These are phyloP conservation scores for Clitopilus passeckerianus DNA, from an alignment of 768 basidiomycete species.

Conservation along the genomic window DNA sequence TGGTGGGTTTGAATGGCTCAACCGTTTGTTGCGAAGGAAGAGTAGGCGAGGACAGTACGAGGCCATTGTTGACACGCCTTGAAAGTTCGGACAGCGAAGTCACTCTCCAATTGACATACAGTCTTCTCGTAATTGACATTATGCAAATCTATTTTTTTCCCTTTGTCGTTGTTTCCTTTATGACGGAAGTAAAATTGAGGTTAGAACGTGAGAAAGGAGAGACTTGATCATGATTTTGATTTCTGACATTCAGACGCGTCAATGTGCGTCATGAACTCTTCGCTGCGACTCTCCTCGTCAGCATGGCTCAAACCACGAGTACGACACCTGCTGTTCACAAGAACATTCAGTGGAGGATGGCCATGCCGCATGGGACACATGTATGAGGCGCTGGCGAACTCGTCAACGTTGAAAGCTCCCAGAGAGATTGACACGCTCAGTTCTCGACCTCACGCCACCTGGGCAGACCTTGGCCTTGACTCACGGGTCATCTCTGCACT, in stretches of 20 bases:
- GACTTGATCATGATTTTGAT: not conserved
- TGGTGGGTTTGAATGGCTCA: slow-evolving; percentile 39
- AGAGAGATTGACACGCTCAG: not conserved
- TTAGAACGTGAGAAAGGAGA: not conserved
- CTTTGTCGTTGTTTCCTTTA: no score
- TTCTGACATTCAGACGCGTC: not conserved
- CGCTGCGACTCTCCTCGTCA: slow-evolving; percentile 8
- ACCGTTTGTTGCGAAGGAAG: slow-evolving; percentile 40
- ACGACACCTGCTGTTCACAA: not conserved
- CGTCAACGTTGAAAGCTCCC: not conserved
- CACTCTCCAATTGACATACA: no score
- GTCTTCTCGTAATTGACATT: no score
- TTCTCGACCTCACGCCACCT: slow-evolving; percentile 19
- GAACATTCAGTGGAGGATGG: not conserved
- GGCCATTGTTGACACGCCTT: slow-evolving; percentile 13
- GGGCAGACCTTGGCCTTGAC: slow-evolving; percentile 51
- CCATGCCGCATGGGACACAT: not conserved
- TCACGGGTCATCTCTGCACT: slow-evolving; percentile 44
- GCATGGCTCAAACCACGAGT: not conserved
- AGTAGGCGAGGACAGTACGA: slow-evolving; percentile 21
- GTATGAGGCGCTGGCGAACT: slow-evolving; percentile 3
- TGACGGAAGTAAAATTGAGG: no score
- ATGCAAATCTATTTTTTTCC: no score
- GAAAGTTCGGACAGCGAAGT: not conserved
- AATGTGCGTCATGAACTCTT: slow-evolving; percentile 18